Conservation (phyloP, 331 rosid genomes). For the Pyracantha coccinea region DNA sequence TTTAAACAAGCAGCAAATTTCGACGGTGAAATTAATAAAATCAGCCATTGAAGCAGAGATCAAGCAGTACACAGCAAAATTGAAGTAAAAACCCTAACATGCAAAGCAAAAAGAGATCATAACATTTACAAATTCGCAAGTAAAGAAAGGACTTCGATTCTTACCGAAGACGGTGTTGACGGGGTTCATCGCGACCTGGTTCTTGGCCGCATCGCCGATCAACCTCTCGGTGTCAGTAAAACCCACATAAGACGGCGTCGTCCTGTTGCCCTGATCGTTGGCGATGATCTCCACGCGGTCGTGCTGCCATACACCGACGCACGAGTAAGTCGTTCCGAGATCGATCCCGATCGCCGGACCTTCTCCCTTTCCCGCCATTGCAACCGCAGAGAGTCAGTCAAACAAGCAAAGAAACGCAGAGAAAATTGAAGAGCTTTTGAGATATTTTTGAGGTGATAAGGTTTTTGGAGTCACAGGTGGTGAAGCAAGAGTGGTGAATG, state of each 20-base stretch:
- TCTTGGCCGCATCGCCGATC: constrained; percentile 73
- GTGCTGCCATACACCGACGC: constrained; percentile 86
- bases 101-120: not conserved
- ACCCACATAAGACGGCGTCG: constrained; percentile 73
- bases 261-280: constrained; percentile 71
- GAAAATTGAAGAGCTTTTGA: not conserved
- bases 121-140: not conserved
- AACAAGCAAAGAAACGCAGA: not conserved
- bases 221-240: constrained; percentile 60
- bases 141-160: not conserved
- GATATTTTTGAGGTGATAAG: not conserved
- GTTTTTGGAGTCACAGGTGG: not conserved
- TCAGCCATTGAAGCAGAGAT: not conserved
- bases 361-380: constrained; percentile 63
- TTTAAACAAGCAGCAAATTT: not conserved
- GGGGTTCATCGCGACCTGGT: constrained; percentile 84
- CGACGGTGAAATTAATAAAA: not conserved
- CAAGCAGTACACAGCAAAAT: not conserved
- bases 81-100: not conserved
- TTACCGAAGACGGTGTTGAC: constrained; percentile 73
- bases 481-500: not conserved
- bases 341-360: constrained; percentile 79
- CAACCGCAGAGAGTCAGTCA: not conserved
- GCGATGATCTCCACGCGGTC: constrained; percentile 75
- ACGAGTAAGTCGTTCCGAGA: constrained; percentile 70